A percentile compares a stretch with the other conserved stretches of the same genome.
phyloP scores from a whole-genome alignment of 805 yeast species.

The Ogataea salicorniae region DNA sequence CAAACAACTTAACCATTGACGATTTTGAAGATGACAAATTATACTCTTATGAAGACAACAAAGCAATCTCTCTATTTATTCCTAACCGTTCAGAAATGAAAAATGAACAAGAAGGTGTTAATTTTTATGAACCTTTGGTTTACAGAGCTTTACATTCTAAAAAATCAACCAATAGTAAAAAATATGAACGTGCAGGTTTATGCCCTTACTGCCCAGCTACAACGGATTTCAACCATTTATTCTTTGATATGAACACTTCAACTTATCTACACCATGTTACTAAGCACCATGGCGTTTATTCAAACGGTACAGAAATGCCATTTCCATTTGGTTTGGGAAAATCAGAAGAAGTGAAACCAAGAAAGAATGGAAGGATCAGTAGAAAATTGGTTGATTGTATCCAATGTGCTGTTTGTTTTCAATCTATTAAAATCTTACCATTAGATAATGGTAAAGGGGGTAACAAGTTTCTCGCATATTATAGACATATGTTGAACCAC shows the following conservation, averaged over 20 bases:
- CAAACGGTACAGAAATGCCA: slow-evolving; percentile 27
- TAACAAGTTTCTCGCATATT: slow-evolving; percentile 23
- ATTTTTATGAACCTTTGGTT: slow-evolving; percentile 22
- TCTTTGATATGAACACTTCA: slow-evolving; percentile 22
- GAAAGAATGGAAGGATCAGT: slow-evolving; percentile 10
- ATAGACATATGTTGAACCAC: slow-evolving; percentile 27
- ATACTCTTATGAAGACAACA: slow-evolving; percentile 12
- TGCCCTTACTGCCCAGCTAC: slow-evolving; percentile 28
- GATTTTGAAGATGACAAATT: slow-evolving; percentile 11
- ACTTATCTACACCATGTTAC: slow-evolving; percentile 30
- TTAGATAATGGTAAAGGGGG: slow-evolving; percentile 14
- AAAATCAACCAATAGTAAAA: slow-evolving; percentile 9
- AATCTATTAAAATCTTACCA: slow-evolving; percentile 17
- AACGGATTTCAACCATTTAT: slow-evolving; percentile 11
- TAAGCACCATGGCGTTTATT: slow-evolving; percentile 29
- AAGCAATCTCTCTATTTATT: slow-evolving; percentile 10
- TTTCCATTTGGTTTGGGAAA: slow-evolving; percentile 21
- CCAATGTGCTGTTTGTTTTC: slow-evolving; percentile 21
- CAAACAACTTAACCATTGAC: slow-evolving; percentile 15
- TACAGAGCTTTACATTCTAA: slow-evolving; percentile 11
- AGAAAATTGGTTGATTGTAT: slow-evolving; percentile 17
- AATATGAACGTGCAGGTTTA: slow-evolving; percentile 23
- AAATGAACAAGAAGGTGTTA: slow-evolving; percentile 5
- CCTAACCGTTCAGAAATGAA: slow-evolving; percentile 10
- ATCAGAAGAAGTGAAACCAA: slow-evolving; percentile 14